Evolutionary conservation across 2,329 filamentous ascomycete genomes (phyloP).

Genomic region (Xylariomycetidae sp.): DNA sequence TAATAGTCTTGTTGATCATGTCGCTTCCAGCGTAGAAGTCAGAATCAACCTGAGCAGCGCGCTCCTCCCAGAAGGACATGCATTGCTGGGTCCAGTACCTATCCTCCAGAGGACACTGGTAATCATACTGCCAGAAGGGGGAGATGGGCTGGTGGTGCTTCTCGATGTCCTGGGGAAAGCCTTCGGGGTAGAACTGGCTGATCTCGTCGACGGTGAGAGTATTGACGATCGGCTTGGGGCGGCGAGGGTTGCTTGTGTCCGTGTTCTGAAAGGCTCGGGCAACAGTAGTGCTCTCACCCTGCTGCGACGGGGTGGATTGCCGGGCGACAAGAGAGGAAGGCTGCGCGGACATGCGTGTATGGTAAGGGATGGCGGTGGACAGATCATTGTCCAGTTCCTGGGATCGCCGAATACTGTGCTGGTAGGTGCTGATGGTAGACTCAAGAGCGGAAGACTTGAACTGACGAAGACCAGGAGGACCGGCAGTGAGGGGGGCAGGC

Average conservation of each 20-base stretch:
- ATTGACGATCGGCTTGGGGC: constrained; percentile 20
- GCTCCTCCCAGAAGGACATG: constrained; percentile 17
- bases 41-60: constrained; percentile 24
- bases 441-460: constrained; percentile 40
- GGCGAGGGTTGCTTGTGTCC: constrained; percentile 2
- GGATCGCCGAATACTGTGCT: constrained; percentile 18
- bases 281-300: constrained; percentile 9
- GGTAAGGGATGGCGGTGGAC: constrained; percentile 10
- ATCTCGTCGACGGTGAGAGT: constrained; percentile 24
- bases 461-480: constrained; percentile 48
- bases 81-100: constrained; percentile 11
- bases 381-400: constrained; percentile 16
- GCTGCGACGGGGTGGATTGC: constrained; percentile 6
- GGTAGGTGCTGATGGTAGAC: constrained; percentile 28
- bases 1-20: constrained; percentile 28
- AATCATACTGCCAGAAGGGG: constrained; percentile 19
- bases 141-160: constrained; percentile 6
- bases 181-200: constrained; percentile 24
- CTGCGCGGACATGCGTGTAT: constrained; percentile 2
- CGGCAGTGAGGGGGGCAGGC: constrained; percentile 47
- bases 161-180: constrained; percentile 27
- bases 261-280: constrained; percentile 1
- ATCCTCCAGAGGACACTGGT: constrained; percentile 10
- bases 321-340: constrained; percentile 4
- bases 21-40: constrained; percentile 35